Evolutionary conservation across 495 filamentous ascomycete genomes (phyloP), one percentile per base, ranked within the genome.

Genomic region (Acidomyces sp.): DNA sequence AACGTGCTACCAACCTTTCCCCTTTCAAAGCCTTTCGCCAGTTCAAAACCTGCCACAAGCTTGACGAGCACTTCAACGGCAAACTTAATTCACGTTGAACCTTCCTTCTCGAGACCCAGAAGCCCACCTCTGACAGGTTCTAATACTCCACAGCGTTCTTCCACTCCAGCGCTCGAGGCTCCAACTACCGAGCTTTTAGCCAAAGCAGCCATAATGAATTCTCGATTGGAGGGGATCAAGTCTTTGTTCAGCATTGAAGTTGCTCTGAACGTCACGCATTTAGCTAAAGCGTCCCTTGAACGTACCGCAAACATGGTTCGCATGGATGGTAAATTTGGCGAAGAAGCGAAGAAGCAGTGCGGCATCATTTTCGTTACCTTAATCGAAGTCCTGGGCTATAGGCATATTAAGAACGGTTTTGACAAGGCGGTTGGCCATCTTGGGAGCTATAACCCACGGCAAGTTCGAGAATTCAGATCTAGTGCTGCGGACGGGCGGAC

Each of bases 221-320:
- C 84, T 3, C 74, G 82, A 35, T 66, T 99, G 23, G 88, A 95
- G 60, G 87, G 87, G 34, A 96, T 99, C 58, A 77, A 78, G 37
- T 83, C 83, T 16, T 67, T 99, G 11, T 96, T 99, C 64, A 93
- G 85, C 58, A 87, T 99, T 49, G 92, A 99, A 55, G 77, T 99
- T 15, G 90, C 92, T 1, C 64, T 99, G 20, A 78, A 77, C 37
- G 65, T 99, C 11, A 85, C 93, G 9, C 88, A 94, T 61, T 65
- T 70, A 1, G 92, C 90, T n/a, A 95, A 96, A 62, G 69, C 82
- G 19, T 83, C 79, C 48, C 66, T 99, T 25, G 90, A 93, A 45
- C 75, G 92, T 43, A 78, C 82, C 2, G 79, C 84, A 4, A 69
- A 81, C 38, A 92, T 96, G 60, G 75, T 86, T 24, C 67, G 67